phyloP scores from a whole-genome alignment of 148 eudicot genomes.

The Selenicereus undatus region DNA sequence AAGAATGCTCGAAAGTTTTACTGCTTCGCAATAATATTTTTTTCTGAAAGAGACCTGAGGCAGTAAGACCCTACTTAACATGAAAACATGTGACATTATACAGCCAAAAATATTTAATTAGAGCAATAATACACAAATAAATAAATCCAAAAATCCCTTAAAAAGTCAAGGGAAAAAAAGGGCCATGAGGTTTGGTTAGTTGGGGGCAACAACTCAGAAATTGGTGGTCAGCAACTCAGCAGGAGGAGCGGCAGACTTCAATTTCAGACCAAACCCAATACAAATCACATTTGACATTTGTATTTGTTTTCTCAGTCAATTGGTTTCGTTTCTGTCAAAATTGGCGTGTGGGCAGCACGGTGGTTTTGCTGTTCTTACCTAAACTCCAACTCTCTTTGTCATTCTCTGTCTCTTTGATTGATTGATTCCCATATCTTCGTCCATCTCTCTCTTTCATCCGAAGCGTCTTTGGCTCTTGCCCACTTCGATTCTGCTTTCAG shows the following conservation, averaged over 20 bases:
- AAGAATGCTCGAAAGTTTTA: no score
- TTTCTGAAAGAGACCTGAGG: no score
- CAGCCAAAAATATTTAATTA: no score
- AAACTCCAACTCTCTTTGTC: slow-evolving; percentile 18
- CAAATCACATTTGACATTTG: neutral
- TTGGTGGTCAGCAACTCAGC: neutral
- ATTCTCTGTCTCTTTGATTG: slow-evolving; percentile 4
- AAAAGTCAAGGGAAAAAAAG: no score
- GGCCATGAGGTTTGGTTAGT: no score
- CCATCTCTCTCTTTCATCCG: neutral
- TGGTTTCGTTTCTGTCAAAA: slow-evolving; percentile 2
- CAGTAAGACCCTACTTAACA: no score
- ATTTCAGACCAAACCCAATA: neutral
- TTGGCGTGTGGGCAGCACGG: slow-evolving; percentile 54
- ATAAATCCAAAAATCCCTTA: no score
- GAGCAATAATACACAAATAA: no score
- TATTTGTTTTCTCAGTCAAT: no score
- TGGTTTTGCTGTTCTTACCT: slow-evolving; percentile 20
- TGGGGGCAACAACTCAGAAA: neutral
- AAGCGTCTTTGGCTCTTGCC: slow-evolving; percentile 6
- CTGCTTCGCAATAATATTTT: no score
- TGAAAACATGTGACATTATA: no score
- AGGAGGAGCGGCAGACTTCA: neutral
- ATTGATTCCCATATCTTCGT: slow-evolving; percentile 8
- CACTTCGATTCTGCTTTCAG: slow-evolving; percentile 8